Conservation (phyloP, 441 rosid species). For the Pelargonium myrrhifolium region DNA sequence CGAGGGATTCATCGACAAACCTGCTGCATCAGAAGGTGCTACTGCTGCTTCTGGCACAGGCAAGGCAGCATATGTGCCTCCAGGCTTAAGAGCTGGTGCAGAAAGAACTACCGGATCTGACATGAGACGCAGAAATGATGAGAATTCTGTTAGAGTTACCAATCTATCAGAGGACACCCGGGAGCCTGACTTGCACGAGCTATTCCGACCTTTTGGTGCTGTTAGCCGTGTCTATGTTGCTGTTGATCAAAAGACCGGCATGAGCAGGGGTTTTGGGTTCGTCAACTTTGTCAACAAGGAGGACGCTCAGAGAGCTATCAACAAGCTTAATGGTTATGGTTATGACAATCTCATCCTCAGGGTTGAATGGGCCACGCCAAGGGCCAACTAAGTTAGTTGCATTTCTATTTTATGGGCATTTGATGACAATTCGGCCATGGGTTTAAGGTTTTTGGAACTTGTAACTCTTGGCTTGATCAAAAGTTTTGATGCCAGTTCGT, state of each 20-base stretch:
- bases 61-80: conserved; percentile 54
- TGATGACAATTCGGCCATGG: neutral
- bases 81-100: conserved; percentile 49
- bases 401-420: neutral
- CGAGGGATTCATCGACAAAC: conserved; percentile 43
- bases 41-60: conserved; percentile 32
- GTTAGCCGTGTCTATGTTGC: conserved; percentile 59
- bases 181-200: conserved; percentile 51
- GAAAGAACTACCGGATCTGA: conserved; percentile 46
- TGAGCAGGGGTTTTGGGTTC: conserved; percentile 65
- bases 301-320: conserved; percentile 58
- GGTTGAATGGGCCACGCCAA: conserved; percentile 68
- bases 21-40: conserved; percentile 34
- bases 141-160: conserved; percentile 60
- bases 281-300: conserved; percentile 60
- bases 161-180: conserved; percentile 62
- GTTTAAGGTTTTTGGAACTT: neutral
- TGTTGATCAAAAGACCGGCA: conserved; percentile 55
- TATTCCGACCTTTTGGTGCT: conserved; percentile 58
- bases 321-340: conserved; percentile 62
- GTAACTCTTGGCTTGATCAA: neutral
- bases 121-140: conserved; percentile 61
- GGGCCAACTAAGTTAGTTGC: conserved; percentile 36
- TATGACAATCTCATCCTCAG: conserved; percentile 66
- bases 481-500: no score